A percentile compares a stretch with the other conserved stretches of the same genome.
Conservation (phyloP, 2,329 filamentous ascomycete species). For the Clathrospora elynae region DNA sequence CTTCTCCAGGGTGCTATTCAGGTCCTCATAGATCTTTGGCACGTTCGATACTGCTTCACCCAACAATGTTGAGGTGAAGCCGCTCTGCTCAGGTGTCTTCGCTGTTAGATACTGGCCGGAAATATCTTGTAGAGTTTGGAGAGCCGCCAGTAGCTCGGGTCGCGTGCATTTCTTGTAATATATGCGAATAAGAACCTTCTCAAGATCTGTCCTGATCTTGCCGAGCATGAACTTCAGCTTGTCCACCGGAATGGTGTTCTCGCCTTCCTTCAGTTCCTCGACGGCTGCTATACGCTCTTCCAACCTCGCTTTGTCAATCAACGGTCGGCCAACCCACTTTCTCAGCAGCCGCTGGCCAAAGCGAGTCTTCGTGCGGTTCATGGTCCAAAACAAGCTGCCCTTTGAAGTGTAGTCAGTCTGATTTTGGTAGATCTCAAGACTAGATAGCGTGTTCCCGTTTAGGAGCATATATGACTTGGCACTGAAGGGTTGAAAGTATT, state of each 20-base stretch:
- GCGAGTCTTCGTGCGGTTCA: constrained; percentile 88
- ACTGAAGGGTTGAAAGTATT: constrained; percentile 96
- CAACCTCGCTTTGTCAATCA: constrained; percentile 75
- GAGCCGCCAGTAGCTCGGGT: constrained; percentile 80
- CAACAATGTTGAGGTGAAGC: constrained; percentile 74
- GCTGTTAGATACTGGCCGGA: constrained; percentile 75
- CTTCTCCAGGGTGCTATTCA: constrained; percentile 77
- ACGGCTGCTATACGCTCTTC: constrained; percentile 83
- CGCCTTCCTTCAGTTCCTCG: constrained; percentile 76
- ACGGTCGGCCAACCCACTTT: constrained; percentile 91
- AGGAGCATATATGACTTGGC: constrained; percentile 93
- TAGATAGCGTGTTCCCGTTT: constrained; percentile 92
- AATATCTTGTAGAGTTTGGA: constrained; percentile 85
- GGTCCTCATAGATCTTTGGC: constrained; percentile 73
- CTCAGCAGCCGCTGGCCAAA: constrained; percentile 86
- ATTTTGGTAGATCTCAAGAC: constrained; percentile 94
- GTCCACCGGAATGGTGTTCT: constrained; percentile 70
- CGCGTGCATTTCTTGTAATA: constrained; percentile 97
- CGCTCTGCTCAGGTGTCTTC: constrained; percentile 67
- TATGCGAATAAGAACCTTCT: constrained; percentile 90
- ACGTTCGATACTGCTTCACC: constrained; percentile 74
- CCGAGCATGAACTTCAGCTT: constrained; percentile 73
- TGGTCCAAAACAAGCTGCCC: constrained; percentile 92
- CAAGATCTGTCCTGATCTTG: constrained; percentile 78
- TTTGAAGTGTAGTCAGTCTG: constrained; percentile 83